phyloP scores from a whole-genome alignment of 805 yeast genomes.

The Millerozyma miso region DNA sequence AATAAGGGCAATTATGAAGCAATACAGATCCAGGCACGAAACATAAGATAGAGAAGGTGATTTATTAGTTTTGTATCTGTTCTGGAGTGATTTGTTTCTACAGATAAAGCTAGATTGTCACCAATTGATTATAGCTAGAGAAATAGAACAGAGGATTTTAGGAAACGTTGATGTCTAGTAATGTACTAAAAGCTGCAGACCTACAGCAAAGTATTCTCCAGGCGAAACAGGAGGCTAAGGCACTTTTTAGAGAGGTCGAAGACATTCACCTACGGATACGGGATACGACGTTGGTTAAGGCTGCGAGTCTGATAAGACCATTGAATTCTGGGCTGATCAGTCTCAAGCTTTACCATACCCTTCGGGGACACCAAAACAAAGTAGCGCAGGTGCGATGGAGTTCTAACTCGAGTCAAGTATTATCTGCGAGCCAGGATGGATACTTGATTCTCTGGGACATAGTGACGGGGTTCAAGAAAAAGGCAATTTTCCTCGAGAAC shows the following conservation, averaged over 20 bases:
- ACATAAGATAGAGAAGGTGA: not conserved
- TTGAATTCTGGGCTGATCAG: slow-evolving; percentile 22
- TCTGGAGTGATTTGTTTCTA: not conserved
- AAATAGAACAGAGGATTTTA: not conserved
- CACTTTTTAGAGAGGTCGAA: slow-evolving; percentile 48
- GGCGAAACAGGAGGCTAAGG: slow-evolving; percentile 45
- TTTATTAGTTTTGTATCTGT: not conserved
- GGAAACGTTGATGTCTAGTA: not conserved
- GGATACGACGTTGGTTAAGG: slow-evolving; percentile 43
- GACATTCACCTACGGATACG: slow-evolving; percentile 37
- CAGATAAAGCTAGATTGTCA: not conserved
- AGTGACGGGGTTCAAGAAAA: slow-evolving; percentile 61
- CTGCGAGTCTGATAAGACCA: slow-evolving; percentile 29
- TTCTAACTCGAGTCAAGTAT: slow-evolving; percentile 50
- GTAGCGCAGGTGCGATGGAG: slow-evolving; percentile 69
- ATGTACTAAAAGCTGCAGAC: not conserved
- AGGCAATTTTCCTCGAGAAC: slow-evolving; percentile 67
- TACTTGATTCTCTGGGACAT: slow-evolving; percentile 82
- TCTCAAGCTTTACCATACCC: slow-evolving; percentile 32
- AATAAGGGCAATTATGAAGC: not conserved
- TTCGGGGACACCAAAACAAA: slow-evolving; percentile 70
- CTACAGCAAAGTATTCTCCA: slow-evolving; percentile 11
- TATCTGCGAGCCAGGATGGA: slow-evolving; percentile 86
- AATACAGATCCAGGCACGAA: not conserved
- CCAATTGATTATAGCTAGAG: not conserved